Evolutionary conservation across 176 grass and related monocot genomes (phyloP).

Genomic region (Calamus simplicifolius): DNA sequence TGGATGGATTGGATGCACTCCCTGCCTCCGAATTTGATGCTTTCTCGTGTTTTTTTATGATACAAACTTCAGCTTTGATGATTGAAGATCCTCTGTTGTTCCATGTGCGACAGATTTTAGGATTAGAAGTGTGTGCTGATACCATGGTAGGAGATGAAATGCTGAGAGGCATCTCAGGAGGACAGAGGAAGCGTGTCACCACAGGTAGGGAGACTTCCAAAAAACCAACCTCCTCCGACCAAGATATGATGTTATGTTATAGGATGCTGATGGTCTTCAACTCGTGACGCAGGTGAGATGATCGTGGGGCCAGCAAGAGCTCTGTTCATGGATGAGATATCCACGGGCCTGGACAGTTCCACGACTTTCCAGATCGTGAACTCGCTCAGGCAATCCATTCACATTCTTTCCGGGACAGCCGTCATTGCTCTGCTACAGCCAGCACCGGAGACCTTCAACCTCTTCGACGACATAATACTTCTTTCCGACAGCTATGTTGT

Average conservation of each 20-base stretch:
- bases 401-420: constrained; percentile 54
- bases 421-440: constrained; percentile 74
- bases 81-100: neutral
- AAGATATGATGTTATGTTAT: neutral
- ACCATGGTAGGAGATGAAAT: constrained; percentile 73
- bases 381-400: constrained; percentile 49
- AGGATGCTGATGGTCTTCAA: neutral
- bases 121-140: constrained; percentile 73
- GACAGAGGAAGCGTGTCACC: constrained; percentile 85
- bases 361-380: constrained; percentile 82
- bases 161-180: constrained; percentile 76
- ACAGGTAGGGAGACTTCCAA: constrained; percentile 44
- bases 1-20: no score
- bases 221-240: no score
- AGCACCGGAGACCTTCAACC: constrained; percentile 71
- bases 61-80: neutral
- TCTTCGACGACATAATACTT: constrained; percentile 87
- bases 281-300: constrained; percentile 53
- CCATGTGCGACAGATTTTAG: constrained; percentile 39
- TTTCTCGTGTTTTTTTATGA: no score
- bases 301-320: constrained; percentile 66
- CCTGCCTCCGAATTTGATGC: no score
- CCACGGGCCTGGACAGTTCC: constrained; percentile 79
- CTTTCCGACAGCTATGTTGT: constrained; percentile 69
- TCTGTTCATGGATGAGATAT: constrained; percentile 94